Evolutionary conservation across 2,329 filamentous ascomycete species (phyloP).

Genomic region (Coniochaeta prunicola): DNA sequence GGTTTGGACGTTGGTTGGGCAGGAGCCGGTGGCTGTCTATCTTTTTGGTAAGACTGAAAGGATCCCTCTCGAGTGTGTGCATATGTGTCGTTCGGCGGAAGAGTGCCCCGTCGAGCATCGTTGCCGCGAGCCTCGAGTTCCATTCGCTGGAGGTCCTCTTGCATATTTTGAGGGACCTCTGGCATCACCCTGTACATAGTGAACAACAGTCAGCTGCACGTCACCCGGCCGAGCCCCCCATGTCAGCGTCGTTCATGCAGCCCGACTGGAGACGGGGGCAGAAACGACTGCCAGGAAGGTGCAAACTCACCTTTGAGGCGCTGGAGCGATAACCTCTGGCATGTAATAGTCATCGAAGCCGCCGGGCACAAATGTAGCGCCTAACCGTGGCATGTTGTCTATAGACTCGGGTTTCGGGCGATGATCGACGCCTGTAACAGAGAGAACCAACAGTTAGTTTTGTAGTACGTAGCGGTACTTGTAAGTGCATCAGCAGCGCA

Average conservation of each 20-base stretch:
- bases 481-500: not conserved
- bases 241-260: not conserved
- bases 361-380: constrained; percentile 52
- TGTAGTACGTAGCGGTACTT: not conserved
- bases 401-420: not conserved
- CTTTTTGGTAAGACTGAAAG: constrained; percentile 29
- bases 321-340: constrained; percentile 51
- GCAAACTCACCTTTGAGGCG: constrained; percentile 46
- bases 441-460: not conserved
- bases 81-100: not conserved
- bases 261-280: not conserved
- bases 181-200: constrained; percentile 67
- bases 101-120: constrained; percentile 24
- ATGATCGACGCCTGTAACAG: constrained; percentile 3
- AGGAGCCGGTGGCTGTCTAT: constrained; percentile 4
- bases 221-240: not conserved
- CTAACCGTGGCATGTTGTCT: constrained; percentile 21
- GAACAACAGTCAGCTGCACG: not conserved
- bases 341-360: constrained; percentile 54
- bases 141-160: constrained; percentile 85
- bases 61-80: constrained; percentile 21
- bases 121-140: constrained; percentile 67
- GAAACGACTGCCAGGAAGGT: constrained; percentile 2
- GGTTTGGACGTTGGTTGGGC: constrained; percentile 26
- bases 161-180: constrained; percentile 94